phyloP scores from a whole-genome alignment of 495 filamentous ascomycete genomes.

The Neurospora sublineolata region DNA sequence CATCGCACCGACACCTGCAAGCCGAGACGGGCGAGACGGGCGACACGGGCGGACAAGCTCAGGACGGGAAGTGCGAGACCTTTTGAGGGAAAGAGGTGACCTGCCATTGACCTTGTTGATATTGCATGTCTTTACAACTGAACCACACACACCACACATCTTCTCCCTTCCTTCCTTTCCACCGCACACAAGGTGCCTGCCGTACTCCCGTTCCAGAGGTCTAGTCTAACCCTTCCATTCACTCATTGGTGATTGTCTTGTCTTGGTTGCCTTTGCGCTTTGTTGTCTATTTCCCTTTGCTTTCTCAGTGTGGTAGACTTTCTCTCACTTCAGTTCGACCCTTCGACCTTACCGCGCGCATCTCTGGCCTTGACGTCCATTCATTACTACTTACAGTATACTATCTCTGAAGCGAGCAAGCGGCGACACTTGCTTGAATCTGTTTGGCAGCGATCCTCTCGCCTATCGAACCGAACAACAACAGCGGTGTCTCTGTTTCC shows the following conservation, averaged over 20 bases:
- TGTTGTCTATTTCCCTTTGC: background rate
- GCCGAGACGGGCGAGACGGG: background rate
- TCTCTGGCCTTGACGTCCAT: background rate
- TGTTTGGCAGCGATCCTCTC: background rate
- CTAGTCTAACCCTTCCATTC: background rate
- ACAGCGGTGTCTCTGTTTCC: background rate
- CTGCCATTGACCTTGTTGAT: background rate
- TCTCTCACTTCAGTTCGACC: background rate
- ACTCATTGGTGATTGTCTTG: background rate
- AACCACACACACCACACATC: background rate
- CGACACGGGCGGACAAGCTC: background rate
- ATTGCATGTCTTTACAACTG: background rate
- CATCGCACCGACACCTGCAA: background rate
- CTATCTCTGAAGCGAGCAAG: background rate
- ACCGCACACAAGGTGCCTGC: background rate
- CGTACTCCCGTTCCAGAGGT: background rate
- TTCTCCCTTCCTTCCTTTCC: background rate
- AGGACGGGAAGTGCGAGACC: background rate
- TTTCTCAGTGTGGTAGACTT: background rate
- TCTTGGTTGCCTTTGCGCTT: background rate
- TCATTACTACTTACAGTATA: background rate
- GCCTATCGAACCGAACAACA: background rate
- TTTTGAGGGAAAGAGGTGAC: background rate
- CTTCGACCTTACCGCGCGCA: background rate
- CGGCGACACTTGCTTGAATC: background rate